Conservation (phyloP, 192 early-diverging fungal genomes). For the Thamnidium elegans region DNA sequence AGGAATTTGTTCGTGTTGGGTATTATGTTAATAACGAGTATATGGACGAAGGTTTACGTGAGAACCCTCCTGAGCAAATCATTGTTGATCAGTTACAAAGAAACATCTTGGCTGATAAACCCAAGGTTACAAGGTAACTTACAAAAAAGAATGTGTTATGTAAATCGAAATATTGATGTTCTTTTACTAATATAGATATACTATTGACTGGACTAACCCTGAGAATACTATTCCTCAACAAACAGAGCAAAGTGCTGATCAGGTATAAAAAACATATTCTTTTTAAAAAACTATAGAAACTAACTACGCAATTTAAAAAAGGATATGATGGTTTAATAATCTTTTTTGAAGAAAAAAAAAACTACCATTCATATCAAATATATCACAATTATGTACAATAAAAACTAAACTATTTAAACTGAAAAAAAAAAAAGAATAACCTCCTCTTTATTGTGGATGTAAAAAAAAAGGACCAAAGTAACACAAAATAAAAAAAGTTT, state of each 20-base stretch:
- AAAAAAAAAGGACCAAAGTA: no score
- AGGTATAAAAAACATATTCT: constrained; percentile 1
- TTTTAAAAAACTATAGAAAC: no score
- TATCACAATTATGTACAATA: no score
- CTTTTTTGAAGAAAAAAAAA: no score
- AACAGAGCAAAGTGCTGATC: constrained; percentile 2
- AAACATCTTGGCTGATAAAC: constrained; percentile 91
- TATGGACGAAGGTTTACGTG: constrained; percentile 72
- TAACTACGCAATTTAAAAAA: not conserved
- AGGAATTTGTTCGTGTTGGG: constrained; percentile 95
- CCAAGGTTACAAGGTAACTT: constrained; percentile 75
- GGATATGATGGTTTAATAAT: constrained; percentile 32
- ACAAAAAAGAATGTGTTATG: not conserved
- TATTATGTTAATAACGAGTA: constrained; percentile 99
- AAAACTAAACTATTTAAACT: not conserved
- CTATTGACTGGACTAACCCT: constrained; percentile 34
- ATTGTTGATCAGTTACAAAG: constrained; percentile 75
- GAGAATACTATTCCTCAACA: constrained; percentile 12
- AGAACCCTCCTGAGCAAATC: constrained; percentile 72
- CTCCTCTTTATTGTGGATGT: no score
- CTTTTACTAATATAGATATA: constrained; percentile 25
- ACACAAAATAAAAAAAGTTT: no score
- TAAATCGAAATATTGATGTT: no score
- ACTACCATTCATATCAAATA: not conserved
- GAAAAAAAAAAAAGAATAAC: no score